Base-by-base conservation (phyloP, 306 rosid species). In the Inga laurina region DNA sequence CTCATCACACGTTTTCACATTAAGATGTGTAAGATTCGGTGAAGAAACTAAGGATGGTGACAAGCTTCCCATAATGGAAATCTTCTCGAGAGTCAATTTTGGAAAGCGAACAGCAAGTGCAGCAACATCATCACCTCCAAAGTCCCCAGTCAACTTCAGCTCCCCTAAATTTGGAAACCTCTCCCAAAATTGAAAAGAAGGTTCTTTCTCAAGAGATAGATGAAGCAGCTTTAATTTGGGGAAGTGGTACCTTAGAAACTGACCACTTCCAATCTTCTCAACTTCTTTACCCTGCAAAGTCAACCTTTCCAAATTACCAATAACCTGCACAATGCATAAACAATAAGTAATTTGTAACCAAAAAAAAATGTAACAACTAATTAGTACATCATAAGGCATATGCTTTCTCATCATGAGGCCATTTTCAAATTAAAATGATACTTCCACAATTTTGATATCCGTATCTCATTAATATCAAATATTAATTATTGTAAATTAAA, bases 181-280 rank as follows among this genome's bases (percentile, higher is more conserved):
- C 30, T 27, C n/a, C 62, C 5, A 21, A 3, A 15, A 3, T 14
- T 3, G 1, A 4, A 51, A 3, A 48, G 52, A 0, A 12, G 8
- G 5, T n/a, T 13, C 2, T n/a, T 59, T 8, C 7, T 8, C 0
- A n/a, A 10, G 5, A 59, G 2, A n/a, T 22, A 27, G 1, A 27
- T 0, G 0, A 49, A 73, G 77, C 11, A 0, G 0, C 3, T 46
- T 46, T 14, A 73, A 24, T 45, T 48, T 30, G 44, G 18, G 62
- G 10, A 49, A 73, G 64, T 27, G 24, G 8, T 73, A 2, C 13
- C 4, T 19, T 48, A 12, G 3, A 15, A 48, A 48, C 2, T 15
- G 41, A 22, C 27, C 15, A 14, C 19, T 48, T 43, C 62, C 30
- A 3, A 46, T 72, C 37, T 22, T 24, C 11, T n/a, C 7, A 16